These are phyloP conservation scores for Saccharomyces hybrid DNA, from an alignment of 1,139 yeast genomes.

Conservation along the genomic window DNA sequence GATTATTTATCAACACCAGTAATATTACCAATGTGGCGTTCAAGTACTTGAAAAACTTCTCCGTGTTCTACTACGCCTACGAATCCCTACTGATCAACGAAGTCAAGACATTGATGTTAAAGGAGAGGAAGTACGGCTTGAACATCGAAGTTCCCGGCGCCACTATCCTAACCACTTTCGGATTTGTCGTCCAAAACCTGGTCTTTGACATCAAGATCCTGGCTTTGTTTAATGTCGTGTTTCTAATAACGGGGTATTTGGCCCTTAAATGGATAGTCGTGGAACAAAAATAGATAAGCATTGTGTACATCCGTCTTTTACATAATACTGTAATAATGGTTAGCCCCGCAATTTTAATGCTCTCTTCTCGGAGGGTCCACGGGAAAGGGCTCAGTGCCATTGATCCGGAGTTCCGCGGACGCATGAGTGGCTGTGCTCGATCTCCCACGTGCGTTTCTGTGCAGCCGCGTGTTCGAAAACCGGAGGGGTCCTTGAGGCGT, in stretches of 20 bases:
- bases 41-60: constrained; percentile 73
- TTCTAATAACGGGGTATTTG: constrained; percentile 61
- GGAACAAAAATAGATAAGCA: constrained; percentile 52
- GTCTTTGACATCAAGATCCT: constrained; percentile 55
- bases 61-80: constrained; percentile 91
- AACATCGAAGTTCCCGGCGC: constrained; percentile 99
- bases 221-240: constrained; percentile 43
- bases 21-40: constrained; percentile 41
- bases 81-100: constrained; percentile 90
- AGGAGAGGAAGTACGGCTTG: constrained; percentile 84
- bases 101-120: constrained; percentile 77
- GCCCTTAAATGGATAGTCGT: constrained; percentile 66
- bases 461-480: neutral
- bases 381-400: neutral
- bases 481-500: neutral
- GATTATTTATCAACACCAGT: constrained; percentile 75
- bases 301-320: neutral
- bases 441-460: neutral
- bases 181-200: constrained; percentile 76
- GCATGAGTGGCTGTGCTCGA: neutral
- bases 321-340: neutral
- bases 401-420: neutral
- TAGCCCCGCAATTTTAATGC: neutral
- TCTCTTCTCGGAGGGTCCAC: neutral
- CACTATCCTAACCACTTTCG: constrained; percentile 88